These are phyloP conservation scores for Lodderomyces pseudojiufengensis DNA, from an alignment of 1,139 yeast species.

Conservation along the genomic window DNA sequence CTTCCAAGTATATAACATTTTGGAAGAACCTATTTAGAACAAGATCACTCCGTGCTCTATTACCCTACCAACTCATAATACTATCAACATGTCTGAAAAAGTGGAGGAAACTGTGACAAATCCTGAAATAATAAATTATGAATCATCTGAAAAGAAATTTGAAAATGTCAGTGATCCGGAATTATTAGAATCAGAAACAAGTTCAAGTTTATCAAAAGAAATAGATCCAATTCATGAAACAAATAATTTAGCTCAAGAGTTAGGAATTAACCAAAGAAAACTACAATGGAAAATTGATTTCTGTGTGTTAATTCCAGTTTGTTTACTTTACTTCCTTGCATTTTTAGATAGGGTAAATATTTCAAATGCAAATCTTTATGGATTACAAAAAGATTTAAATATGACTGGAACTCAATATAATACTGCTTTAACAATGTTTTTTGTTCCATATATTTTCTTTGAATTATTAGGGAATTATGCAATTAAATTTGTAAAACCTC, in stretches of 20 bases:
- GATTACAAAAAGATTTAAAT: conserved; percentile 49
- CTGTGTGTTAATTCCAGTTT: conserved; percentile 67
- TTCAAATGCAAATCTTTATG: conserved; percentile 70
- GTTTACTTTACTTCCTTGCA: conserved; percentile 63
- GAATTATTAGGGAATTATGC: conserved; percentile 66
- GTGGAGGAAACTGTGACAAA: no score
- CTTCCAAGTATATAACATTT: no score
- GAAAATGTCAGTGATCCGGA: neutral
- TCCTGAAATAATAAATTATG: no score
- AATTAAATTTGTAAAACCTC: conserved; percentile 60
- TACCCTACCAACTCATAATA: no score
- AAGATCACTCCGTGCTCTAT: no score
- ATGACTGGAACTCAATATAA: conserved; percentile 60
- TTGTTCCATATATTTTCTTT: conserved; percentile 65
- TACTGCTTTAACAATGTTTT: conserved; percentile 62
- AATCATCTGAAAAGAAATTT: no score
- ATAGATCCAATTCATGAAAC: conserved; percentile 20
- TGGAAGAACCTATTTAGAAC: no score
- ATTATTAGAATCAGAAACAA: conserved; percentile 1
- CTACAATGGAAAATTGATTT: conserved; percentile 63
- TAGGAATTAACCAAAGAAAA: conserved; percentile 38
- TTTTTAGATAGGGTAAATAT: conserved; percentile 73
- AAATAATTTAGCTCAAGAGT: conserved; percentile 26
- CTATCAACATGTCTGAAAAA: no score
- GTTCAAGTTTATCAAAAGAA: neutral